Evolutionary conservation across 495 filamentous ascomycete genomes (phyloP).

Genomic region (Extremus antarcticus): DNA sequence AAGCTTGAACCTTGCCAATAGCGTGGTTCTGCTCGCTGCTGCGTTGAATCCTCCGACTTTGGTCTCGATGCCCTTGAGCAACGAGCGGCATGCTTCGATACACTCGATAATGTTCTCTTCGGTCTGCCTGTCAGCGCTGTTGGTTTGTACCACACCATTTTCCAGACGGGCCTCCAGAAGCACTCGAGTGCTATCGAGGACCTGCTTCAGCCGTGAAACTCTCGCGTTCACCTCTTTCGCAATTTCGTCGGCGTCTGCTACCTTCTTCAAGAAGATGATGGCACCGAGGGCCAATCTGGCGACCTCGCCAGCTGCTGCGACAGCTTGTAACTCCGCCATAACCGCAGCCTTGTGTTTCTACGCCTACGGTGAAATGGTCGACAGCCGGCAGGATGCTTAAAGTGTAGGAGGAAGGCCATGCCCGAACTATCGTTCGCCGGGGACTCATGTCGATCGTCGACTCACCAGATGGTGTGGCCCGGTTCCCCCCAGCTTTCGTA

Average conservation of each 20-base stretch:
- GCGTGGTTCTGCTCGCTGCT: background rate
- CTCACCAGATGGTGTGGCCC: too few species aligned
- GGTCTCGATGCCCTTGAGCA: background rate
- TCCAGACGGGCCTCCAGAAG: background rate
- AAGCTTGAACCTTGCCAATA: conserved; percentile 1
- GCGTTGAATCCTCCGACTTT: conserved; percentile 1
- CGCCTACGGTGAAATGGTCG: too few species aligned
- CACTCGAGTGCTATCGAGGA: conserved; percentile 2
- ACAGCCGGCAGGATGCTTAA: too few species aligned
- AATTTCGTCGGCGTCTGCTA: conserved; percentile 8
- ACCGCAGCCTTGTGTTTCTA: too few species aligned
- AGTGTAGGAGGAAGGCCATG: too few species aligned
- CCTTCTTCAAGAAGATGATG: conserved; percentile 4
- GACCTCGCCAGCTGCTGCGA: conserved; percentile 2
- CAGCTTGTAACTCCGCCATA: background rate
- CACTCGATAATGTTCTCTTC: conserved; percentile 2
- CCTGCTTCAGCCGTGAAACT: background rate
- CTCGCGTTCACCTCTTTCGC: background rate
- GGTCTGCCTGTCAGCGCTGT: background rate
- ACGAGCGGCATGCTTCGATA: background rate
- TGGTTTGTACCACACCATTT: background rate
- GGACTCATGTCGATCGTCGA: too few species aligned
- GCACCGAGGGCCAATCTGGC: background rate
- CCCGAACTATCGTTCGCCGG: too few species aligned
- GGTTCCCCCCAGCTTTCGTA: too few species aligned